phyloP scores from a whole-genome alignment of 2,329 filamentous ascomycete genomes.

The Blastomyces silverae region DNA sequence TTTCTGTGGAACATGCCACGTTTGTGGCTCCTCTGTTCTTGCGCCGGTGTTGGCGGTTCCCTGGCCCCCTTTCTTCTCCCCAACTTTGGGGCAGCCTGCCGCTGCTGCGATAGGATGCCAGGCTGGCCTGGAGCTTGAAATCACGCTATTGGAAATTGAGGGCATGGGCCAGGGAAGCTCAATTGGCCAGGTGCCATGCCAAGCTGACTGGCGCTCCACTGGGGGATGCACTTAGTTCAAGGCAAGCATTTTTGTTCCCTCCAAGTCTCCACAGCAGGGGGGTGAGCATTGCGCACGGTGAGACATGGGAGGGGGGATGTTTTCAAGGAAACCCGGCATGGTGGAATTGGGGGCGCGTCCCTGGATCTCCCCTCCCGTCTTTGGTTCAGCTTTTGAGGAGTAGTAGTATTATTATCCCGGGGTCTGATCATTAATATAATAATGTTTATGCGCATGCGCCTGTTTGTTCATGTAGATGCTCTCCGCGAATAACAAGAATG shows the following conservation, averaged over 20 bases:
- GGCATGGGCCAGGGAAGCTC: neutral
- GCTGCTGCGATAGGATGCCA: neutral
- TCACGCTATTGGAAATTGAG: conserved; percentile 2
- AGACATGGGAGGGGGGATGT: neutral
- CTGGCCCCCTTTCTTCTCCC: no score
- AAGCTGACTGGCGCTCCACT: neutral
- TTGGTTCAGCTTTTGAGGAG: neutral
- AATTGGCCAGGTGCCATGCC: neutral
- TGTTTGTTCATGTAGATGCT: neutral
- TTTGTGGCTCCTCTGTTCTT: neutral
- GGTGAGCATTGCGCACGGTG: neutral
- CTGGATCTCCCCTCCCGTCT: neutral
- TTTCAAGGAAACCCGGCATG: neutral
- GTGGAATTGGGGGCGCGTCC: neutral
- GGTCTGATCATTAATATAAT: neutral
- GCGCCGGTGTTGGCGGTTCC: neutral
- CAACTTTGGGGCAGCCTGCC: neutral
- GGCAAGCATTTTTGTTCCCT: neutral
- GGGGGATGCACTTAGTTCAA: neutral
- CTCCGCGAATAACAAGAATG: no score
- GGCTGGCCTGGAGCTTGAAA: neutral
- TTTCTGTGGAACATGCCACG: conserved; percentile 1
- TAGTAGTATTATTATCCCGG: neutral
- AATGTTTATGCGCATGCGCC: no score
- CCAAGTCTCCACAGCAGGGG: neutral